A percentile compares a stretch with the other conserved stretches of the same genome.
Conservation (phyloP, 305 asterid species). For the Fraxinus greggii region DNA sequence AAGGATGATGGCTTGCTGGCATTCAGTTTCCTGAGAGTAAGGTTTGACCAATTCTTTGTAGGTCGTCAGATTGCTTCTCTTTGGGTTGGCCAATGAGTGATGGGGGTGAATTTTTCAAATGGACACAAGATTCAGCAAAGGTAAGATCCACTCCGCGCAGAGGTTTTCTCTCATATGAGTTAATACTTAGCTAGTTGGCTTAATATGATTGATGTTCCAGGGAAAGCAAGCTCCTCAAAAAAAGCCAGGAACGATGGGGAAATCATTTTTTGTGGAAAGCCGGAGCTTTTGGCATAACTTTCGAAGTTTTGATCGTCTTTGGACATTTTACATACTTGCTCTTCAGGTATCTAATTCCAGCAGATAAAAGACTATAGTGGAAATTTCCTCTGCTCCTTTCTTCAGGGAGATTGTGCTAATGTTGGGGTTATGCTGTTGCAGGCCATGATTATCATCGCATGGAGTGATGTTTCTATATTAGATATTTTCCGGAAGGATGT, state of each 20-base stretch:
- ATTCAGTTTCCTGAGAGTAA: constrained; percentile 27
- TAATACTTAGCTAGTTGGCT: constrained; percentile 29
- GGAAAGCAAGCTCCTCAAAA: constrained; percentile 51
- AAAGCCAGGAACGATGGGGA: constrained; percentile 63
- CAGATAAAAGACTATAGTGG: constrained; percentile 10
- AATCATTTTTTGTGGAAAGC: constrained; percentile 92
- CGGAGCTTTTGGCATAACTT: constrained; percentile 96
- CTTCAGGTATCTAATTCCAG: constrained; percentile 62
- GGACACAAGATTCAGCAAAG: constrained; percentile 52
- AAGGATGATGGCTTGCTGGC: background rate
- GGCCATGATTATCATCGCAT: constrained; percentile 77
- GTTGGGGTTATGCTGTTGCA: constrained; percentile 39
- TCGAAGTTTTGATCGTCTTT: constrained; percentile 93
- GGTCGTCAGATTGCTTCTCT: constrained; percentile 89
- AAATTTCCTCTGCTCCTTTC: constrained; percentile 11
- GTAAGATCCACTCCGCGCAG: constrained; percentile 35
- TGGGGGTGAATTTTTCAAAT: constrained; percentile 90
- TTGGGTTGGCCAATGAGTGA: constrained; percentile 99
- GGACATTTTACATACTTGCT: constrained; percentile 88
- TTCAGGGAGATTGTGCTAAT: constrained; percentile 31
- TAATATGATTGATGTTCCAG: constrained; percentile 46
- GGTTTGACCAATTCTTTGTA: constrained; percentile 36
- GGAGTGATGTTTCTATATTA: constrained; percentile 65
- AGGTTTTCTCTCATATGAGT: constrained; percentile 15
- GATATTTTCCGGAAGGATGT: constrained; percentile 61